A percentile compares a stretch with the other conserved stretches of the same genome.
Evolutionary conservation across 2,329 filamentous ascomycete species (phyloP).

Genomic region (Shiraia bambusicola): DNA sequence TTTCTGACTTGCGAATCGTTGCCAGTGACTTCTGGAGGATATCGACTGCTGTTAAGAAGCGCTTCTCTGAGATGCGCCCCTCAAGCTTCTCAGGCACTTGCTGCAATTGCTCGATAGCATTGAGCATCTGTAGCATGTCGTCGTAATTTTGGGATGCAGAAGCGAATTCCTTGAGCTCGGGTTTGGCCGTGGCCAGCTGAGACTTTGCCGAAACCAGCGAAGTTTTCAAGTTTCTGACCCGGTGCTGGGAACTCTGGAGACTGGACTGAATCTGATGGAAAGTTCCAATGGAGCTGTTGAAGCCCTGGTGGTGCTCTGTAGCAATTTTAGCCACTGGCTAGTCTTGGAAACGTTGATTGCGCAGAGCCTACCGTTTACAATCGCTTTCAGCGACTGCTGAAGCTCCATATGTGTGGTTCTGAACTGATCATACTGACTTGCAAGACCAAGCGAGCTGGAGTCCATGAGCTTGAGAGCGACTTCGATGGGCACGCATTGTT

Average conservation of each 20-base stretch:
- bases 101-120: slow-evolving; percentile 83
- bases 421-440: slow-evolving; percentile 84
- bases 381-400: slow-evolving; percentile 88
- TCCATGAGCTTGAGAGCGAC: slow-evolving; percentile 94
- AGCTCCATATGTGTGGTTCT: slow-evolving; percentile 80
- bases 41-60: slow-evolving; percentile 89
- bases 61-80: slow-evolving; percentile 92
- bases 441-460: slow-evolving; percentile 86
- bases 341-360: neutral
- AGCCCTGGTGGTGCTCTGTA: slow-evolving; percentile 91
- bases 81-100: slow-evolving; percentile 89
- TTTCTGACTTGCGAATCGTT: slow-evolving; percentile 79
- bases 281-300: slow-evolving; percentile 97
- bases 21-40: slow-evolving; percentile 84
- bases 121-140: slow-evolving; percentile 78
- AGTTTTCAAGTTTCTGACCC: slow-evolving; percentile 78
- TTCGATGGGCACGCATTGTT: slow-evolving; percentile 89
- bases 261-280: slow-evolving; percentile 98
- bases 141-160: slow-evolving; percentile 88
- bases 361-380: slow-evolving; percentile 71
- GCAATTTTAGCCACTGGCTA: neutral
- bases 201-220: slow-evolving; percentile 79
- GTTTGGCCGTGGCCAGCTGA: slow-evolving; percentile 80
- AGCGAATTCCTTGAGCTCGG: slow-evolving; percentile 87
- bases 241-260: slow-evolving; percentile 83